A percentile compares a stretch with the other conserved stretches of the same genome.
phyloP scores from a whole-genome alignment of 2,329 filamentous ascomycete genomes.

The Metarhizium album region DNA sequence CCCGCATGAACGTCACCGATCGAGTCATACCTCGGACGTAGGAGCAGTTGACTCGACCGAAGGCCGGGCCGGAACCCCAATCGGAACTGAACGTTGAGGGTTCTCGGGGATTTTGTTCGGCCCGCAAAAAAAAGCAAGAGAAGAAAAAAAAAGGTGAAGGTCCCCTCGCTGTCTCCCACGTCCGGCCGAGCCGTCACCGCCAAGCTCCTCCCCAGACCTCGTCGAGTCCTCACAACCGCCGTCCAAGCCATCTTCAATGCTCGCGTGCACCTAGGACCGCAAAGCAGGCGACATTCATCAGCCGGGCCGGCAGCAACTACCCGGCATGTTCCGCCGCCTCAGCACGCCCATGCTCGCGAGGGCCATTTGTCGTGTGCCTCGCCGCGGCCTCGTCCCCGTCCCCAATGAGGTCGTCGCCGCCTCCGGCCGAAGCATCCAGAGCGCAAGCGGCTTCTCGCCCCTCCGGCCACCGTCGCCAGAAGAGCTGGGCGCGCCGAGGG shows the following conservation, averaged over 20 bases:
- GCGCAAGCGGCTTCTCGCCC: conserved; percentile 43
- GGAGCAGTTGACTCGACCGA: neutral
- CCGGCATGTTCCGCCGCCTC: conserved; percentile 20
- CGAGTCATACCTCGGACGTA: too few species aligned
- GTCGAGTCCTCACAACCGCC: neutral
- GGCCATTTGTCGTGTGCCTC: conserved; percentile 10
- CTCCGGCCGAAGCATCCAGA: conserved; percentile 18
- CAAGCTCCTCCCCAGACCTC: neutral
- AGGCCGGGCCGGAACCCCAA: neutral
- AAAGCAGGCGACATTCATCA: neutral
- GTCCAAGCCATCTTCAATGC: neutral
- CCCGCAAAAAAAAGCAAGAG: neutral
- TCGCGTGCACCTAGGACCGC: neutral
- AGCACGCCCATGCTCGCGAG: conserved; percentile 16
- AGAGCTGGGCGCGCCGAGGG: conserved; percentile 61
- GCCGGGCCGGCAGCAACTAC: neutral
- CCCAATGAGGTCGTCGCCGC: conserved; percentile 5
- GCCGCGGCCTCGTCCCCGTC: conserved; percentile 1
- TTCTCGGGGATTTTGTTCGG: neutral
- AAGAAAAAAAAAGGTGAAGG: too few species aligned
- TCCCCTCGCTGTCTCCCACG: too few species aligned
- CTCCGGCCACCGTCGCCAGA: conserved; percentile 68
- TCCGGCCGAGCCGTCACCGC: neutral
- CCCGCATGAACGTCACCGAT: too few species aligned
- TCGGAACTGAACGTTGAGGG: neutral